Percentiles rank a stretch among this genome's conserved stretches.
phyloP scores from a whole-genome alignment of 495 filamentous ascomycete genomes.

The Margaritispora aquatica region DNA sequence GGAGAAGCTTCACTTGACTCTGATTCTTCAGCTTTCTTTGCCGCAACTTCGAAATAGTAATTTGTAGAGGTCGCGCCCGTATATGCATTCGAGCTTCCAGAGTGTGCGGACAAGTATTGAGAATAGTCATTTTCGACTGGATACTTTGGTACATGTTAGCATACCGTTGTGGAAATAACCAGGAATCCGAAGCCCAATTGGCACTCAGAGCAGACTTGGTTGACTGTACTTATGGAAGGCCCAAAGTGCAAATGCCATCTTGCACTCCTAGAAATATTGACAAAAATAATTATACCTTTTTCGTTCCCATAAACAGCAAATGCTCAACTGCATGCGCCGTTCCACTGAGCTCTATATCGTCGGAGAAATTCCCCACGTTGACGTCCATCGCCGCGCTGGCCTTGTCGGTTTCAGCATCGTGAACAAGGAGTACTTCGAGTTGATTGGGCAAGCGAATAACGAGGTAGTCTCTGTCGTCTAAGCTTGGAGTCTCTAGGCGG shows the following conservation, averaged over 20 bases:
- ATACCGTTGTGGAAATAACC: conserved; percentile 1
- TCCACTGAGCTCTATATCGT: conserved; percentile 85
- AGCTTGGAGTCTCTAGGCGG: conserved; percentile 72
- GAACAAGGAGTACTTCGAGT: conserved; percentile 90
- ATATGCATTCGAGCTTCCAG: conserved; percentile 90
- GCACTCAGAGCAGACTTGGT: no score
- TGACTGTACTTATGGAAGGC: no score
- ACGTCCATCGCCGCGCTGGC: conserved; percentile 92
- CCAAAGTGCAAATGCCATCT: no score
- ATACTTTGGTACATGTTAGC: conserved; percentile 46
- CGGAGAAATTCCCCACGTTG: conserved; percentile 92
- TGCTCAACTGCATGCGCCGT: conserved; percentile 59
- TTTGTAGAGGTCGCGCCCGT: conserved; percentile 92
- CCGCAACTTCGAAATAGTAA: conserved; percentile 94
- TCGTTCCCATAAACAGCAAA: conserved; percentile 94
- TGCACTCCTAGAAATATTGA: no score
- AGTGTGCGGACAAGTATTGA: conserved; percentile 82
- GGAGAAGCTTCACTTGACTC: conserved; percentile 49
- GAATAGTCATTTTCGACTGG: conserved; percentile 95
- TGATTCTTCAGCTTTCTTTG: conserved; percentile 50
- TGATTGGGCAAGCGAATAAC: conserved; percentile 81
- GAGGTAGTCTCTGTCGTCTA: conserved; percentile 85
- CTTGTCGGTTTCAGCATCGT: conserved; percentile 95
- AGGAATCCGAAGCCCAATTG: no score
- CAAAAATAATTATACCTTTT: conserved; percentile 57